A percentile compares a stretch with the other conserved stretches of the same genome.
Conservation (phyloP, 306 rosid genomes). For the Quercus variabilis region DNA sequence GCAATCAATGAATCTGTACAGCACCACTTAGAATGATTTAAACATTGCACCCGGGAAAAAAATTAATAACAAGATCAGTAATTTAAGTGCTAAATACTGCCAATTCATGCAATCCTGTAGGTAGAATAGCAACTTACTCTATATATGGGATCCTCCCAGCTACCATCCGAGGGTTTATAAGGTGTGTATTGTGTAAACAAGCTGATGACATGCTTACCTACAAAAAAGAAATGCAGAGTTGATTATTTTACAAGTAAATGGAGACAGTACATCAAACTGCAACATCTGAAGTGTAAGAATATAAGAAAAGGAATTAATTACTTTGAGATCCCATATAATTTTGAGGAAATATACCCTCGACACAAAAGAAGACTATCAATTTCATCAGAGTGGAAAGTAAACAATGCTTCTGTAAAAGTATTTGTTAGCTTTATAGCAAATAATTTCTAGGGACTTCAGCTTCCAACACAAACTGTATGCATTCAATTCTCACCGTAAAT, state of each 20-base stretch:
- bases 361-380: no score
- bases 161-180: conserved; percentile 71
- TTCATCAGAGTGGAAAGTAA: no score
- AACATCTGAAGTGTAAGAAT: not conserved
- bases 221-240: not conserved
- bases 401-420: no score
- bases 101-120: not conserved
- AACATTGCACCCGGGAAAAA: not conserved
- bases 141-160: conserved; percentile 72
- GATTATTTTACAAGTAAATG: not conserved
- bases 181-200: conserved; percentile 88
- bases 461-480: not conserved
- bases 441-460: no score
- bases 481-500: not conserved
- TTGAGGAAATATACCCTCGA: no score
- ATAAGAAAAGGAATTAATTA: not conserved
- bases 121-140: conserved; percentile 48
- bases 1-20: not conserved
- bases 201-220: conserved; percentile 88
- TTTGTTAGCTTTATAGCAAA: no score
- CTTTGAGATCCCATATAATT: not conserved
- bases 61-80: not conserved
- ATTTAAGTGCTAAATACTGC: not conserved
- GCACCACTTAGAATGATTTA: not conserved
- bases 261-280: not conserved